Conservation (phyloP, 345 rosid species). For the Pistacia integerrima region DNA sequence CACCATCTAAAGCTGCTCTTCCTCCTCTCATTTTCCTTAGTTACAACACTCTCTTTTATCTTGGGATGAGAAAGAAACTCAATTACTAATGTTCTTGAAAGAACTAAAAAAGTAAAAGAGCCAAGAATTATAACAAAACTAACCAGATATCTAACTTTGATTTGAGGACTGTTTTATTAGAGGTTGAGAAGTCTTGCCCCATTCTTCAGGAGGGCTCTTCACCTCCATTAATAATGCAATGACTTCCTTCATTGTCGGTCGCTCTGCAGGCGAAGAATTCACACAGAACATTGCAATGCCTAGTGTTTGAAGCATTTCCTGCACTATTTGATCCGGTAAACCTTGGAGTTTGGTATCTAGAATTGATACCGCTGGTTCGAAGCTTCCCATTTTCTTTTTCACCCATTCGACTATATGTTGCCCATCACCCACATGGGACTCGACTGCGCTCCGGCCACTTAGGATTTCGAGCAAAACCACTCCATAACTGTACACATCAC, state of each 20-base stretch:
- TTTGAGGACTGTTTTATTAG: slow-evolving; percentile 77
- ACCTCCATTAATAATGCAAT: slow-evolving; percentile 88
- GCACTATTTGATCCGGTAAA: slow-evolving; percentile 84
- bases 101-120: not conserved
- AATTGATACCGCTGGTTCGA: slow-evolving; percentile 72
- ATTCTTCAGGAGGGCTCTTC: slow-evolving; percentile 84
- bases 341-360: slow-evolving; percentile 84
- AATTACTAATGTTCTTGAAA: slow-evolving; percentile 22
- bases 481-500: slow-evolving; percentile 92
- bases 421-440: slow-evolving; percentile 68
- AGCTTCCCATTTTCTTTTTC: slow-evolving; percentile 96
- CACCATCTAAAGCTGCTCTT: slow-evolving; percentile 16
- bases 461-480: slow-evolving; percentile 89
- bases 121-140: not conserved
- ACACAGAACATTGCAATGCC: slow-evolving; percentile 98
- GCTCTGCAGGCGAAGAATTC: slow-evolving; percentile 76
- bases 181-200: slow-evolving; percentile 92
- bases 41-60: not conserved
- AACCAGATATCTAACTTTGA: slow-evolving; percentile 37
- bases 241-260: slow-evolving; percentile 97
- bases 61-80: slow-evolving; percentile 26
- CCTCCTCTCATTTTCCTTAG: not conserved
- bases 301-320: slow-evolving; percentile 92
- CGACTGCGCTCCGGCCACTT: slow-evolving; percentile 82
- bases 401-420: slow-evolving; percentile 96